phyloP scores from a whole-genome alignment of 1,284 basidiomycete species.

The Apiotrichum sp. region DNA sequence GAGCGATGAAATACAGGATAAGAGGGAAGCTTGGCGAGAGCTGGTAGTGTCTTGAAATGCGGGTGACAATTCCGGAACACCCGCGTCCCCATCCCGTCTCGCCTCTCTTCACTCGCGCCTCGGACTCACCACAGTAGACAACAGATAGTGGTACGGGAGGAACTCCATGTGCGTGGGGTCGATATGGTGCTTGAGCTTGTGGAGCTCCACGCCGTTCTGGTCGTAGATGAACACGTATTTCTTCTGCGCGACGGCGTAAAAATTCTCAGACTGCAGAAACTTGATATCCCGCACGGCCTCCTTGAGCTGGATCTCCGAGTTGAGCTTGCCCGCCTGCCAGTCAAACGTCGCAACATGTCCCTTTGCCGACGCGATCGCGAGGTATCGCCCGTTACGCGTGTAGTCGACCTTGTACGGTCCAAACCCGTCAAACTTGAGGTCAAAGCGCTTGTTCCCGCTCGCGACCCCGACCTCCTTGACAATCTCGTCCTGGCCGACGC shows the following conservation, averaged over 20 bases:
- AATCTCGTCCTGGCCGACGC: slow-evolving; percentile 76
- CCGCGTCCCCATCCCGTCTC: no score
- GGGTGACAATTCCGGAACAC: no score
- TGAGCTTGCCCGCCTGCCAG: slow-evolving; percentile 81
- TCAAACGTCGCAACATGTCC: slow-evolving; percentile 95
- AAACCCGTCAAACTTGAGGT: slow-evolving; percentile 64
- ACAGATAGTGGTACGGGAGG: slow-evolving; percentile 91
- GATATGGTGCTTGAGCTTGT: slow-evolving; percentile 63
- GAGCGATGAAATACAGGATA: background rate
- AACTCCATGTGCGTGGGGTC: slow-evolving; percentile 90
- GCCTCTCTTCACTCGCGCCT: background rate
- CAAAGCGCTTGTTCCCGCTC: slow-evolving; percentile 66
- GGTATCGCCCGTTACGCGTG: slow-evolving; percentile 83
- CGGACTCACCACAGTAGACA: slow-evolving; percentile 68
- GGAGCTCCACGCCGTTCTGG: slow-evolving; percentile 85
- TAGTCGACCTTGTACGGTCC: slow-evolving; percentile 76
- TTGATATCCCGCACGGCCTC: slow-evolving; percentile 90
- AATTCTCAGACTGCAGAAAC: slow-evolving; percentile 89
- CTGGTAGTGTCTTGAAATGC: no score
- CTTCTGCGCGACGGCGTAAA: slow-evolving; percentile 93
- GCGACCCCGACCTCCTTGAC: slow-evolving; percentile 62
- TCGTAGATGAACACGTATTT: slow-evolving; percentile 97
- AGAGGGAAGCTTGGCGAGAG: no score
- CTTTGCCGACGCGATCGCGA: slow-evolving; percentile 72
- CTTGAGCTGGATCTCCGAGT: slow-evolving; percentile 75